Base-by-base conservation (phyloP, 2,329 filamentous ascomycete genomes). In the Parastagonospora avenae region DNA sequence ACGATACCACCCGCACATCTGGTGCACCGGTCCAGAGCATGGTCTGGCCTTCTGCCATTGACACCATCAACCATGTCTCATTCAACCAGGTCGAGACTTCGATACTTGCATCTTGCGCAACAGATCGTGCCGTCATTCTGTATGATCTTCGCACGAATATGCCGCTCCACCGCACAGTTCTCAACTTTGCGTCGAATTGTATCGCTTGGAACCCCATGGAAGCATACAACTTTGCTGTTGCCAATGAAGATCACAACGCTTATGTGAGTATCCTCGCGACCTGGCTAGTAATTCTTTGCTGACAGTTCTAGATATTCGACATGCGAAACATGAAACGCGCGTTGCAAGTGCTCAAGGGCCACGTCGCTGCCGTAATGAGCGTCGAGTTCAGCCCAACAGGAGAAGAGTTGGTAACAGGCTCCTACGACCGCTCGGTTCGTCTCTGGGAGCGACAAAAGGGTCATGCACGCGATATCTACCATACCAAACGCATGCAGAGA, bases 201-300 rank as follows among this genome's bases (percentile, higher is more conserved):
- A 94, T 97, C 85, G 51, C 67, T 2, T 99, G 93, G 91, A 97
- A 97, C 62, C 94, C 94, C 0, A 94, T 97, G 88, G 92, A 96
- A 74, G 90, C 92, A 7, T 96, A 96, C 80, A 96, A 97, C 77
- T 88, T 97, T 68, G 93, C 92, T 12, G 86, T 92, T 28, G 94
- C 91, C 10, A 95, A 90, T 63, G 94, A 99, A 79, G 94, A 97
- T 68, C 93, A 97, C 77, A 95, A 96, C 73, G 83, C 89, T 59
- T 91, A 92, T 68, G 62, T 66, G 59, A 52, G 61, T 53, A 28
- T 5, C 2, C 2, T 8, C 2, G 8, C 4, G 12, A 8, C 40
- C 19, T 15, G 1, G 3, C 19, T 28, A 1, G 4, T 31, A 5
- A 12, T 28, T 5, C 6, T 9, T 9, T 33, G 24, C 56, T 64